Percentiles rank a stretch among this genome's conserved stretches.
Conservation (phyloP, 2,329 filamentous ascomycete species). For the Colletotrichum orchidophilum region DNA sequence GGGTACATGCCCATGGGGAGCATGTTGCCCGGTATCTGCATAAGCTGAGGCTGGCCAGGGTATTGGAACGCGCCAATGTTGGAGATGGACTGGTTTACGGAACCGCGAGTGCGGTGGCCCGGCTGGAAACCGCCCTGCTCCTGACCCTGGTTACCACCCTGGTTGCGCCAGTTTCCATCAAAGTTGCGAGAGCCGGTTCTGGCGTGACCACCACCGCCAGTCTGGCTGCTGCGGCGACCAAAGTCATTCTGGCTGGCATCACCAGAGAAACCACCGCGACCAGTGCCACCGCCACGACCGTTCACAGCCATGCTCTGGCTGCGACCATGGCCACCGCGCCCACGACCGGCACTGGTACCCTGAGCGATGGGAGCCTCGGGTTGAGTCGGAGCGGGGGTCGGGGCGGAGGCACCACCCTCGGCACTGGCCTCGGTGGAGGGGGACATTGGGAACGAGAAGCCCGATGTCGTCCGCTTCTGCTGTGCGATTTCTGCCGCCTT, state of each 20-base stretch:
- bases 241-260: slow-evolving; percentile 68
- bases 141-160: slow-evolving; percentile 73
- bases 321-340: slow-evolving; percentile 72
- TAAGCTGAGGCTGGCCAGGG: slow-evolving; percentile 83
- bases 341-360: slow-evolving; percentile 58
- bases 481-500: slow-evolving; percentile 97
- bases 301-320: slow-evolving; percentile 89
- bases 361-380: slow-evolving; percentile 50
- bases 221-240: slow-evolving; percentile 64
- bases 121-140: slow-evolving; percentile 87
- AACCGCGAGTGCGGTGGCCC: slow-evolving; percentile 86
- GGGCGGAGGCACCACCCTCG: slow-evolving; percentile 52
- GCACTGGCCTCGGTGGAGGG: slow-evolving; percentile 70
- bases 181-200: slow-evolving; percentile 92
- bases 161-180: slow-evolving; percentile 97
- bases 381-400: slow-evolving; percentile 44
- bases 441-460: slow-evolving; percentile 92
- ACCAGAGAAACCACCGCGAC: slow-evolving; percentile 70
- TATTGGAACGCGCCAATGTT: slow-evolving; percentile 90
- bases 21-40: slow-evolving; percentile 88
- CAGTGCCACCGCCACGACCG: slow-evolving; percentile 65
- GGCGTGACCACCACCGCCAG: slow-evolving; percentile 76
- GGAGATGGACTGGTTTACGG: slow-evolving; percentile 84
- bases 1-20: slow-evolving; percentile 86
- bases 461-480: slow-evolving; percentile 93